Evolutionary conservation across 768 basidiomycete genomes (phyloP).

Genomic region (Phaeotremella fagi): DNA sequence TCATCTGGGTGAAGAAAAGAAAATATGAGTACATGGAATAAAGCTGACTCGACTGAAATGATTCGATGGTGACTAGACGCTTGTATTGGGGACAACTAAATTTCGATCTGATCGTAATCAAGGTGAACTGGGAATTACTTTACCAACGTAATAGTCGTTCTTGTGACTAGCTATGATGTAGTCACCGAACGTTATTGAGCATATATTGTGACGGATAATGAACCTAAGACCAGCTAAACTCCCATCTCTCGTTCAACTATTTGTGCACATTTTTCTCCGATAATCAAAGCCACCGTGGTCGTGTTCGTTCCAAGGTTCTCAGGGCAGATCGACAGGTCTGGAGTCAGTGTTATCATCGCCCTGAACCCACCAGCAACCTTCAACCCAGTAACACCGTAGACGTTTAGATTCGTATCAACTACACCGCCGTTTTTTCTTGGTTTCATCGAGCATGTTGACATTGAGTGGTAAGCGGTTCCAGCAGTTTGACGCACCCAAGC

Average conservation of each 20-base stretch:
- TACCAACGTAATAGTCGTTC: no score
- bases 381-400: constrained; percentile 15
- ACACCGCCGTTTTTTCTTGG: constrained; percentile 3
- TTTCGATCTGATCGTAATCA: no score
- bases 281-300: constrained; percentile 13
- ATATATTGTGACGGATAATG: no score
- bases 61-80: no score
- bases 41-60: no score
- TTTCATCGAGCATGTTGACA: constrained; percentile 12
- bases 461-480: constrained; percentile 22
- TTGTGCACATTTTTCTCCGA: constrained; percentile 14
- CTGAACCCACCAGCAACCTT: constrained; percentile 20
- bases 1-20: no score
- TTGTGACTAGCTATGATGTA: no score
- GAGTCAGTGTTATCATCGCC: background rate
- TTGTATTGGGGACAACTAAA: no score
- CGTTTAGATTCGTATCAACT: constrained; percentile 15
- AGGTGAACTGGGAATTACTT: no score
- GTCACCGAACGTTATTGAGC: no score
- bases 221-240: no score
- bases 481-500: constrained; percentile 17
- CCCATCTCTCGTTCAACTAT: constrained; percentile 1
- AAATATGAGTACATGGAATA: no score
- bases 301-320: constrained; percentile 19
- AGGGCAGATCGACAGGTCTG: constrained; percentile 18